These are phyloP conservation scores for Boletus hoseneyae DNA, from an alignment of 1,284 basidiomycete genomes.

Conservation along the genomic window DNA sequence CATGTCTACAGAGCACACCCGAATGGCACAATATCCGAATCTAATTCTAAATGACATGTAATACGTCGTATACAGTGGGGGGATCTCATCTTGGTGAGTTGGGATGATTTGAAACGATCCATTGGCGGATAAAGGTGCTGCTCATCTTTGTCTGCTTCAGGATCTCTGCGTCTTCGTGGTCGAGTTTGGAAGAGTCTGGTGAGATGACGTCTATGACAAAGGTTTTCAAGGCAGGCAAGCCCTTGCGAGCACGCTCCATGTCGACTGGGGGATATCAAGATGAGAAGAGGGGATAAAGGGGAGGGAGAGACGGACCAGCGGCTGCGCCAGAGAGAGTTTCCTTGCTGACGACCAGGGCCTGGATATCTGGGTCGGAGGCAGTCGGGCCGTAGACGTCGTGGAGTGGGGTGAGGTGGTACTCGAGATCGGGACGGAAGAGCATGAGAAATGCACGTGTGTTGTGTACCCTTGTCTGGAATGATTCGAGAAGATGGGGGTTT, in stretches of 20 bases:
- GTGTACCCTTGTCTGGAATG: slow-evolving; percentile 52
- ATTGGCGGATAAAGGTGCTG: slow-evolving; percentile 84
- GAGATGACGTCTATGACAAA: slow-evolving; percentile 90
- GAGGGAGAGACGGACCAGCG: slow-evolving; percentile 48
- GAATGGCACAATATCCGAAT: slow-evolving; percentile 10
- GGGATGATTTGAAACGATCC: slow-evolving; percentile 54
- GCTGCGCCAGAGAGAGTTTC: slow-evolving; percentile 79
- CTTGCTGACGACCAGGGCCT: slow-evolving; percentile 82
- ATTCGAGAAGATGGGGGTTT: slow-evolving; percentile 69
- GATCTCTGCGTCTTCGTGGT: slow-evolving; percentile 60
- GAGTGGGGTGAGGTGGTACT: slow-evolving; percentile 68
- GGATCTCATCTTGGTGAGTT: slow-evolving; percentile 8
- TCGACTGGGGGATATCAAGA: slow-evolving; percentile 48
- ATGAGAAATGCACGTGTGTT: slow-evolving; percentile 62
- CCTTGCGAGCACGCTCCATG: slow-evolving; percentile 50
- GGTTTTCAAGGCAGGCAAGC: slow-evolving; percentile 58
- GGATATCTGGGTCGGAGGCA: slow-evolving; percentile 76
- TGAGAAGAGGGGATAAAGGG: neutral
- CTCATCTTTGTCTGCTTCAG: slow-evolving; percentile 83
- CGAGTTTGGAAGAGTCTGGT: slow-evolving; percentile 50
- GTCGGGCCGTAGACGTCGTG: slow-evolving; percentile 88
- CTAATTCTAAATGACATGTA: slow-evolving; percentile 5
- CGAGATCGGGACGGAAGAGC: slow-evolving; percentile 62
- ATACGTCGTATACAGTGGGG: neutral
- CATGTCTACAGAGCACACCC: neutral